Base-by-base conservation (phyloP, 192 early-diverging fungal species). In the Linnemannia schmuckeri region DNA sequence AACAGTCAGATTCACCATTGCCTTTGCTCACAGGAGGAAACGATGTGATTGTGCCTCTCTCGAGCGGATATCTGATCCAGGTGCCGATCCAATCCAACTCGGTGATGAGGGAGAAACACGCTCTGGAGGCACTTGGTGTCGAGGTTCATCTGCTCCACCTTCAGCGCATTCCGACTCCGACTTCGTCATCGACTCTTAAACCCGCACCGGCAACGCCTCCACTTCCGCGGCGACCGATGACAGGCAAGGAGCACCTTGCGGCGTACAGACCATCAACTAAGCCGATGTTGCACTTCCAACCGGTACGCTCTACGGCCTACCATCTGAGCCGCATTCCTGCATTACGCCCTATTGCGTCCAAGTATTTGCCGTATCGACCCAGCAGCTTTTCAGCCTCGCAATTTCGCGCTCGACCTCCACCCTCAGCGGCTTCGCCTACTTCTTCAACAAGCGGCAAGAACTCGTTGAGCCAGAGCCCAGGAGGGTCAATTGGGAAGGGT, bases 51-150 rank as follows among this genome's bases (percentile, higher is more conserved):
- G 46, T 92, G 18, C 91, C 91, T 6, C 86, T 92, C 42, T 85
- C 91, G 18, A 91, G 81, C 46, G 91, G 90, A 27, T 92, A 92
- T 72, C 22, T 92, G 75, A 82, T 90, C 33, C 91, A 91, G 27
- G 80, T 82, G 5, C 85, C 90, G 22, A 80, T 82, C 52, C 82
- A 82, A n/a, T 88, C 82, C 38, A 82, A 88, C 49, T 88, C 85
- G 44, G 85, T 88, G 15, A 87, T 85, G 40, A 81, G 84, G n/a
- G 91, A 91, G 47, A 87, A 89, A 44, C 90, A 90, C 41, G 79
- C 78, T 15, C 46, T 86, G 0, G 79, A 88, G 37, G 86, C 91
- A n/a, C 81, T 88, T 10, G 86, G 88, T 3, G 54, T 92, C 47
- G 91, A 92, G 77, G 82, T 92, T 24, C 85, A 87, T 75, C 41